Conservation (phyloP, 768 basidiomycete genomes). For the Tylopilus intermedius region DNA sequence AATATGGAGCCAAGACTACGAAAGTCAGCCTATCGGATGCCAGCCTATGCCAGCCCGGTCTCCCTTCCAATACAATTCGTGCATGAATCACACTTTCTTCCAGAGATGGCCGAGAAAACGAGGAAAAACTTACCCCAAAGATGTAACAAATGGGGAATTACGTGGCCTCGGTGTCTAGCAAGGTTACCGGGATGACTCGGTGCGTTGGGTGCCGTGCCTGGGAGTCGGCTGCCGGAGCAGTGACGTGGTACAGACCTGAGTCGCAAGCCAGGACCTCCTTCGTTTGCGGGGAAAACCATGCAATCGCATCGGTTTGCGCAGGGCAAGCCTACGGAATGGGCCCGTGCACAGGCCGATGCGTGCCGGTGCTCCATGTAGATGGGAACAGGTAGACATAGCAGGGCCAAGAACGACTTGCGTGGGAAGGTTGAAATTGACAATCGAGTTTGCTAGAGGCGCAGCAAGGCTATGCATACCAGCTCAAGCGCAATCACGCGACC, state of each 20-base stretch:
- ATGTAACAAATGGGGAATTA: background rate
- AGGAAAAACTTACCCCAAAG: background rate
- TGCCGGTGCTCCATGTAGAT: background rate
- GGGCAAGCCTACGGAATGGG: background rate
- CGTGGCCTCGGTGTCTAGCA: conserved; percentile 11
- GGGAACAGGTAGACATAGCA: background rate
- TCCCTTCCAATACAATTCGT: background rate
- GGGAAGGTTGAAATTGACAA: background rate
- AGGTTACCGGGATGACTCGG: conserved; percentile 19
- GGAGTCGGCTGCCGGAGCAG: background rate
- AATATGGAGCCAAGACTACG: background rate
- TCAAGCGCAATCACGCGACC: background rate
- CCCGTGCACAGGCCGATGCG: background rate
- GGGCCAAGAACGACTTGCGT: background rate
- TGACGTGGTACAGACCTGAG: background rate
- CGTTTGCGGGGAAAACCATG: background rate
- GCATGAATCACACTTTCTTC: background rate
- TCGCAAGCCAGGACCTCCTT: background rate
- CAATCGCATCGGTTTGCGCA: background rate
- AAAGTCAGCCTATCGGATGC: conserved; percentile 9
- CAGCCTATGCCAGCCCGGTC: background rate
- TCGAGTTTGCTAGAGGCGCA: background rate
- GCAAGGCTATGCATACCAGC: conserved; percentile 10
- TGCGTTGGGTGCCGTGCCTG: conserved; percentile 1
- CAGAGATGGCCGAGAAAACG: background rate